Percentiles rank a stretch among this genome's conserved stretches.
Conservation (phyloP, 1,284 basidiomycete genomes). For the Naganishia sp. region DNA sequence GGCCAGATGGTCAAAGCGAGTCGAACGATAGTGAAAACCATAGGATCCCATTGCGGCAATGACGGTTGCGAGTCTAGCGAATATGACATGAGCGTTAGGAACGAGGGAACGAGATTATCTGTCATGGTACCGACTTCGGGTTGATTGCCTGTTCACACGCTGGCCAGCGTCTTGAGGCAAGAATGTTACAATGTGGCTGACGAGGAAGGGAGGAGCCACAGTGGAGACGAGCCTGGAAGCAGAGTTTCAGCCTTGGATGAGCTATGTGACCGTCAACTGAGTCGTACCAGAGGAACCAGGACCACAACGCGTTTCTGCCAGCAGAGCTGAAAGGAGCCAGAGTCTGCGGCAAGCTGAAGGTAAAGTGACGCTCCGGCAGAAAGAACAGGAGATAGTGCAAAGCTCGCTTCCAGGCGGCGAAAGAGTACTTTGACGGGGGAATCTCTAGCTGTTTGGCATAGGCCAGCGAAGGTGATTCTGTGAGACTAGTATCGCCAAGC, state of each 20-base stretch:
- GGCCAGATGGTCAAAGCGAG: constrained; percentile 48
- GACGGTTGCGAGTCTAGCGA: constrained; percentile 35
- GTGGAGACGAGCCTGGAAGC: constrained; percentile 45
- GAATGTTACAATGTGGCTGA: constrained; percentile 48
- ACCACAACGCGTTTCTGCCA: constrained; percentile 49
- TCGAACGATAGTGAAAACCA: constrained; percentile 49
- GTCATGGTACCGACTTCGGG: neutral
- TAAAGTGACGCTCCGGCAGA: constrained; percentile 42
- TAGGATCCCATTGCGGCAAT: constrained; percentile 44
- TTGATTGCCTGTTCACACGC: neutral
- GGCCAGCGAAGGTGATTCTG: neutral
- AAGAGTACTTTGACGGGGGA: constrained; percentile 33
- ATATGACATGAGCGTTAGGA: neutral
- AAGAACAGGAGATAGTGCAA: constrained; percentile 47
- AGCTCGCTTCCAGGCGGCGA: constrained; percentile 38
- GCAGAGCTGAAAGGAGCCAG: constrained; percentile 36
- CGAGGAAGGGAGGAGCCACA: constrained; percentile 45
- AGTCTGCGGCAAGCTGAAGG: constrained; percentile 40
- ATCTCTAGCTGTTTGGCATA: constrained; percentile 21
- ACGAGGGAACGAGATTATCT: neutral
- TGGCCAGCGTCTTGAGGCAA: constrained; percentile 40
- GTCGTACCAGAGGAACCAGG: constrained; percentile 32
- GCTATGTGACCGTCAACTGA: neutral
- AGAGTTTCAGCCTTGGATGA: neutral
- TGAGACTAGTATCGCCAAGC: neutral